Evolutionary conservation across 768 basidiomycete genomes (phyloP).

Genomic region (Tephrocybe sp.): DNA sequence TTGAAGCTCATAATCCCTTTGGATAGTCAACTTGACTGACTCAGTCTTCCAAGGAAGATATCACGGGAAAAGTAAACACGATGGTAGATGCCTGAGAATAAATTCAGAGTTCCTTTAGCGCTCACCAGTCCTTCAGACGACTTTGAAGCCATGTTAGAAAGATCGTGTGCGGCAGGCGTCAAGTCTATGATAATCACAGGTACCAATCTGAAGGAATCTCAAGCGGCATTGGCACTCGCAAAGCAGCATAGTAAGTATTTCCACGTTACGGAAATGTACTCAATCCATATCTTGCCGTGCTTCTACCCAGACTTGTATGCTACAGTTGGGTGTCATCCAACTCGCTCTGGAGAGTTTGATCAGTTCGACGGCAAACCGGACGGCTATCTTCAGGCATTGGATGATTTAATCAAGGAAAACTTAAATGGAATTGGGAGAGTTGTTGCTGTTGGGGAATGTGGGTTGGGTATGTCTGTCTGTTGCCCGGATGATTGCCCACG

Average conservation of each 20-base stretch:
- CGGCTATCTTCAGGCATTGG: constrained; percentile 61
- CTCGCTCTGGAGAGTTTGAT: constrained; percentile 70
- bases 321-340: constrained; percentile 82
- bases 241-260: constrained; percentile 46
- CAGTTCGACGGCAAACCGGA: constrained; percentile 52
- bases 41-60: constrained; percentile 55
- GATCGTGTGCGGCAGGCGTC: constrained; percentile 61
- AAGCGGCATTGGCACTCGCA: constrained; percentile 60
- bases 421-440: constrained; percentile 54
- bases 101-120: not conserved
- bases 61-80: constrained; percentile 48
- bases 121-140: constrained; percentile 50
- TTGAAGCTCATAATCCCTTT: not conserved
- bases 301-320: constrained; percentile 54
- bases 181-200: constrained; percentile 78
- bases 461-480: constrained; percentile 50
- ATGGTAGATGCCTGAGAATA: constrained; percentile 31
- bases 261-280: not conserved
- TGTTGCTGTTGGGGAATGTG: constrained; percentile 80
- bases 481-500: not conserved
- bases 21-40: constrained; percentile 47
- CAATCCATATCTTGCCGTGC: constrained; percentile 1
- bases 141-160: constrained; percentile 52
- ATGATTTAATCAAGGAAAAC: constrained; percentile 50
- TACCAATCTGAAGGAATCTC: constrained; percentile 64